Base-by-base conservation (phyloP, 139 green algal species). In the Nannochloris sp. region DNA sequence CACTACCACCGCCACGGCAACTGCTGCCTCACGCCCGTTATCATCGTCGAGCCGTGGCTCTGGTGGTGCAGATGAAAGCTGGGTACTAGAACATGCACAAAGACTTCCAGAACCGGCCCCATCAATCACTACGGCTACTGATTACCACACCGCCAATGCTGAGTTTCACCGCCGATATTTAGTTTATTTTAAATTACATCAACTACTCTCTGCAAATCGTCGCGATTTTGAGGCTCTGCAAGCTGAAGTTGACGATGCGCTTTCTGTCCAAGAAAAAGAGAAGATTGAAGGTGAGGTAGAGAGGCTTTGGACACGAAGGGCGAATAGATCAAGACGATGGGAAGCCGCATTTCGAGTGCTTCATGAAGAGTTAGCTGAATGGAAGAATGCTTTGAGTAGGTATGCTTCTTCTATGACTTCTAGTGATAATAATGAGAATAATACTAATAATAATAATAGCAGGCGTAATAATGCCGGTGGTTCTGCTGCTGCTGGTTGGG, bases 181-280 rank as follows among this genome's bases (percentile, higher is more conserved):
- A 44, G 31, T 36, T 30, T 74, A 74, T 39, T 74, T 74, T 25
- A 24, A 31, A 12, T 53, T 74, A 38, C 67, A 74, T 53, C 67
- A 74, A 61, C 58, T 68, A 8, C 61, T 74, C 0, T 38, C 65
- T 34, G 67, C 56, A 24, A 64, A 74, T 39, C 63, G 61, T 51
- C 68, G 60, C 23, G 67, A 74, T 13, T 74, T 74, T 35, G 58
- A 54, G 45, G 58, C 67, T 10, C 31, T 73, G 56, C 24, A 23
- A 4, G 66, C 39, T n/a, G 66, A 59, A 4, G 24, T 51, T 2
- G 5, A 9, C 0, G 13, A 15, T 6, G 66, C 66, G 1, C 4
- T 15, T 53, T 65, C 15, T 34, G 10, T 14, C 0, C 39, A 14
- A 23, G 67, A 62, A 31, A 38, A 32, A 25, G 37, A 63, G 46